Evolutionary conservation across 371 early-diverging fungal species (phyloP), one percentile per base, ranked within the genome.

Genomic region (Lichtheimia hyalospora): DNA sequence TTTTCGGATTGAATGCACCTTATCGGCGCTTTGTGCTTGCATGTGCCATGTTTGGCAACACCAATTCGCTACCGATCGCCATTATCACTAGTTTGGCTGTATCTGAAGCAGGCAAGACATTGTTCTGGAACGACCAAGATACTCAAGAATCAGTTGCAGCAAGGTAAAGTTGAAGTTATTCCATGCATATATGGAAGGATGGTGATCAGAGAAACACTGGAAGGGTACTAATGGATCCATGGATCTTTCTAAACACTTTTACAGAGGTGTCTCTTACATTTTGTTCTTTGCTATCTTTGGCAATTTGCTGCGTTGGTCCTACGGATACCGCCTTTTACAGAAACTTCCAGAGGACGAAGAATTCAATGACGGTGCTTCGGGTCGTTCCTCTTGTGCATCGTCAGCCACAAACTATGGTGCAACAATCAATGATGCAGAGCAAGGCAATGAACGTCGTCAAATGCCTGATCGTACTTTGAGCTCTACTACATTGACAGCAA

Each of bases 221-320:
- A 28, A 34, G 7, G 39, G 28, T 16, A 3, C 18, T 53, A 25
- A 34, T 25, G 15, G 20, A 34, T 53, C n/a, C 49, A 15, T 51
- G 51, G 18, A 51, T 43, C 20, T 43, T 23, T 40, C 24, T 50
- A 16, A 15, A 15, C 18, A 53, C 25, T 53, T 53, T 39, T 14
- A 28, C 43, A 83, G 92, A 61, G 89, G 91, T 14, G 82, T 92
- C 27, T 85, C 90, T 0, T 92, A 92, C 61, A 86, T 86, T 23
- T 74, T 92, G 53, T 85, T 92, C 46, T 90, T 83, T 69, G 89
- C 87, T 41, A 81, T 90, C 63, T 83, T 90, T 71, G 83, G 88
- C 64, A 92, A 92, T 59, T 27, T 62, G 16, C 63, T 90, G 50
- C 84, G 90, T 20, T 92, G 90, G 90, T 89, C 88, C 28, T 89